Conservation (phyloP, 202 grass and related monocot genomes). For the Digitaria exilis region DNA sequence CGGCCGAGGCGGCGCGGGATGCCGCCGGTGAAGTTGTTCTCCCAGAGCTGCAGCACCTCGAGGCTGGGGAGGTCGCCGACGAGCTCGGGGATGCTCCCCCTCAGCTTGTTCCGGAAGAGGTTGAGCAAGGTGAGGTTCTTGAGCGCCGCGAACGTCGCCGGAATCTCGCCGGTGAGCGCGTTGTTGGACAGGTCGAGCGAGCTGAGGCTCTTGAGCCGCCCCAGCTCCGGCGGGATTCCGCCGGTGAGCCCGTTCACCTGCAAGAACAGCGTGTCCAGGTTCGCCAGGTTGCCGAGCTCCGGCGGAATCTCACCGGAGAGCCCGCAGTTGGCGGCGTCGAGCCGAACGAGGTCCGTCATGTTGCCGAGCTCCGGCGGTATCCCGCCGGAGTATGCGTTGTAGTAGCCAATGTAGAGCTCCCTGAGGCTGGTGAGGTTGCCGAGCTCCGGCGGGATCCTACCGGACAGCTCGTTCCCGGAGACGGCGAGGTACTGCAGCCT, state of each 20-base stretch:
- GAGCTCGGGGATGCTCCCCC: slow-evolving; percentile 75
- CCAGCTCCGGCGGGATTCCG: slow-evolving; percentile 58
- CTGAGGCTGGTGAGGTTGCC: slow-evolving; percentile 67
- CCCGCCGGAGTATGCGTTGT: slow-evolving; percentile 66
- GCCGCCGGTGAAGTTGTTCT: slow-evolving; percentile 97
- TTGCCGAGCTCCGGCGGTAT: slow-evolving; percentile 80
- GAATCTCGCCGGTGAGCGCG: slow-evolving; percentile 72
- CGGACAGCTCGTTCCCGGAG: slow-evolving; percentile 87
- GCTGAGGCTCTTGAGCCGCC: slow-evolving; percentile 62
- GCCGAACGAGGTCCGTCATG: slow-evolving; percentile 63
- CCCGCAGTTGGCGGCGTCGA: slow-evolving; percentile 90
- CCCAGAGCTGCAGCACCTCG: slow-evolving; percentile 97
- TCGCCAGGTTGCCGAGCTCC: slow-evolving; percentile 64
- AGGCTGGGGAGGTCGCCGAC: slow-evolving; percentile 76
- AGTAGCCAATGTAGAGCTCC: slow-evolving; percentile 93
- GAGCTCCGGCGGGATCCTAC: slow-evolving; percentile 65
- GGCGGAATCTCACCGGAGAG: slow-evolving; percentile 76
- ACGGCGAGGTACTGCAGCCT: slow-evolving; percentile 82
- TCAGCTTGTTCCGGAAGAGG: slow-evolving; percentile 90
- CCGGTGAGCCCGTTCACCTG: slow-evolving; percentile 87
- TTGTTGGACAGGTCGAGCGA: slow-evolving; percentile 98
- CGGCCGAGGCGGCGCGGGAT: slow-evolving; percentile 69
- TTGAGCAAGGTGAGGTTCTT: slow-evolving; percentile 93
- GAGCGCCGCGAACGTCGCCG: slow-evolving; percentile 50
- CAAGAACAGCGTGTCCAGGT: slow-evolving; percentile 90